These are phyloP conservation scores for Potentilla sterilis DNA, from an alignment of 306 rosid genomes.

Conservation along the genomic window DNA sequence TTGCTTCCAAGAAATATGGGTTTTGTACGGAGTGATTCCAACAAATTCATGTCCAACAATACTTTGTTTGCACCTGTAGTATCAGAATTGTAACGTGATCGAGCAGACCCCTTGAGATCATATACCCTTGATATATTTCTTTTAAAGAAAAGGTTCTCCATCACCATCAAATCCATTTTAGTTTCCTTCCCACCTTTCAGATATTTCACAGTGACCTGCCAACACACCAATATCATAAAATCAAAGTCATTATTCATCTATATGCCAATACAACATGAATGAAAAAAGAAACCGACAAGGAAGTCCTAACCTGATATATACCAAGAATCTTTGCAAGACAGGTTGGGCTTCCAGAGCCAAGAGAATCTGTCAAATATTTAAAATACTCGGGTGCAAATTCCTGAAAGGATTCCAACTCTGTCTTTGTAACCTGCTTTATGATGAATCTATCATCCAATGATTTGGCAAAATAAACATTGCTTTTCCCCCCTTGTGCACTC, in stretches of 20 bases:
- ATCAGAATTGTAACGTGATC: conserved; percentile 88
- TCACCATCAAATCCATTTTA: conserved; percentile 88
- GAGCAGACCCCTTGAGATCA: conserved; percentile 96
- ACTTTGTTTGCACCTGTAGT: conserved; percentile 81
- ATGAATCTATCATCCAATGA: conserved; percentile 92
- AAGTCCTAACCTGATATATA: conserved; percentile 69
- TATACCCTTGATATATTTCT: conserved; percentile 82
- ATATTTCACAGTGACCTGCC: conserved; percentile 76
- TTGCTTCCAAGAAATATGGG: conserved; percentile 96
- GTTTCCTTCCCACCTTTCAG: conserved; percentile 92
- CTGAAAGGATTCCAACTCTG: conserved; percentile 88
- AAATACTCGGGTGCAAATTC: conserved; percentile 88
- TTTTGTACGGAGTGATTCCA: conserved; percentile 79
- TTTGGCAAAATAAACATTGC: conserved; percentile 95
- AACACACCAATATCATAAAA: conserved; percentile 20
- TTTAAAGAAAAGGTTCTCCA: conserved; percentile 95
- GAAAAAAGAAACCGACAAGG: conserved; percentile 4
- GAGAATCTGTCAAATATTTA: conserved; percentile 68
- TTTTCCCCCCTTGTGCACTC: conserved; percentile 99
- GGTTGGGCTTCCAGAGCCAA: conserved; percentile 78
- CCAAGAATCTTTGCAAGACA: conserved; percentile 98
- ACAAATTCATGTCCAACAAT: conserved; percentile 85
- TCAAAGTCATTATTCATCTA: background rate
- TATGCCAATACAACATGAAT: background rate
- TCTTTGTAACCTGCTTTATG: conserved; percentile 86